Evolutionary conservation across 768 basidiomycete genomes (phyloP), one percentile per base, ranked within the genome.

Genomic region (Gyrodon lividus): DNA sequence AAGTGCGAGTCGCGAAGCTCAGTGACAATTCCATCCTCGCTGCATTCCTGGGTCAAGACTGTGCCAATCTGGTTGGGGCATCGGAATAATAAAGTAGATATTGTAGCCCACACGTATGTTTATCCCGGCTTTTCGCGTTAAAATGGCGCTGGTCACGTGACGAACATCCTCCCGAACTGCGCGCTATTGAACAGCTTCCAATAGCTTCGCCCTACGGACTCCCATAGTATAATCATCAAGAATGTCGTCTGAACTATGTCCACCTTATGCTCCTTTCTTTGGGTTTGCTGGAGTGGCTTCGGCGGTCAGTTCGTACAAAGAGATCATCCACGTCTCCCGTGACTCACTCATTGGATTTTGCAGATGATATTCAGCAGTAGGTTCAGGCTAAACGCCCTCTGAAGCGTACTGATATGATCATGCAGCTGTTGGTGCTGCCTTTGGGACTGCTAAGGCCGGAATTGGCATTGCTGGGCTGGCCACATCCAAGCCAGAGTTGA

Each of bases 401-500:
- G 12, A 50, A 48, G 48, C 56, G 22, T 53, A 46, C 46, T 58
- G 37, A 64, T 39, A 23, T 43, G 2, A 20, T 17, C 43, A 10
- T 43, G 55, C 66, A 90, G 95, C 96, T 52, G 74, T 95, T 35
- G 97, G 96, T 54, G 96, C 97, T 56, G 95, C 97, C 3, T 92
- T 90, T 70, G 96, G 96, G 26, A 99, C 96, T 1, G 85, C 94
- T 23, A 99, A 99, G 71, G 82, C 96, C 33, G 97, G 97, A 14
- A 97, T 99, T 60, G 95, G 95, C 20, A 98, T 98, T 64, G 86
- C 97, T 50, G 96, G 97, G 23, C 74, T 98, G 51, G 95, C 94
- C 48, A 83, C 86, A 43, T 95, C 98, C 74, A 86, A 82, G 64
- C 97, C 97, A 56, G 97, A 99, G 66, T 79, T 98, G 59, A 92